Base-by-base conservation (phyloP, 805 yeast species). In the Candida nemodendra region DNA sequence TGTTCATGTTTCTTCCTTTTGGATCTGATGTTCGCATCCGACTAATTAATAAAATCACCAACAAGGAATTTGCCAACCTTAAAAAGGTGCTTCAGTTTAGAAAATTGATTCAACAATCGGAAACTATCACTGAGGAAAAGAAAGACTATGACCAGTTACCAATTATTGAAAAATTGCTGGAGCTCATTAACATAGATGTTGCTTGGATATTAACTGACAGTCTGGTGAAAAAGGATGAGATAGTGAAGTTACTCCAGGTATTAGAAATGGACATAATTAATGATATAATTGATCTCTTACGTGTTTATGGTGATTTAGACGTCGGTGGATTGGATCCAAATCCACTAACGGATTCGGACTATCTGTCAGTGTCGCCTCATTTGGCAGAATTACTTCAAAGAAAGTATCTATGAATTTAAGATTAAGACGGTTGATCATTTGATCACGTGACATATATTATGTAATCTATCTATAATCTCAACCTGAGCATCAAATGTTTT, bases 1-100 rank as follows among this genome's bases (percentile, higher is more conserved):
- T 47, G 25, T 42, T 47, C 34, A 45, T 40, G 19, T 35, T 18
- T 32, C 39, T 50, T n/a, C 40, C 51, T 2, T 36, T 47, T 26
- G 41, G 37, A 1, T 36, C 48, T 1, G 53, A 49, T 34, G 53
- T 49, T 25, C 38, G 50, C 21, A 37, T 50, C 14, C 34, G 57
- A 27, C 19, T 52, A 18, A 24, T 50, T 15, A 48, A 50, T 24
- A 50, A 51, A 24, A 16, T 52, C 15, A 25, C 39, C 9, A 31
- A 39, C 26, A 52, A 50, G 16, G 48, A 45, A n/a, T 44, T 19
- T 18, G 16, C 35, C 9, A 39, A 32, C 14, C 18, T 48, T 23
- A 25, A 32, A 12, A 44, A 45, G 23, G 7, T 50, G 3, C 15
- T 43, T 15, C 9, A 23, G 12, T 33, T 41, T 9, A 33, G 41